Evolutionary conservation across 306 rosid genomes (phyloP).

Genomic region (Castanea crenata): DNA sequence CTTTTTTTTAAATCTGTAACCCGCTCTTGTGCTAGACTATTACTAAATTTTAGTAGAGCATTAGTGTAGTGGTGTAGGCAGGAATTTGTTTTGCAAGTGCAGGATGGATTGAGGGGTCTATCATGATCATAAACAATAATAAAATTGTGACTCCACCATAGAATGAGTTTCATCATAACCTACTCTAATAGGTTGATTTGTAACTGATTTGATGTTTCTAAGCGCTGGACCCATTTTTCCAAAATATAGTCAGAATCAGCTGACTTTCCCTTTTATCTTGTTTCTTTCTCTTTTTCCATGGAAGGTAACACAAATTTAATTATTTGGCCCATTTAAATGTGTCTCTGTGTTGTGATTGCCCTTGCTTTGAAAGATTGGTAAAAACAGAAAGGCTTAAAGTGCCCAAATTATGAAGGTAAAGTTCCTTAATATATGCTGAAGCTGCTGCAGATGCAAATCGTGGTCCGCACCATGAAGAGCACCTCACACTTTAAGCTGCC

Average conservation of each 20-base stretch:
- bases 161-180: background rate
- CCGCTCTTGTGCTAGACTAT: background rate
- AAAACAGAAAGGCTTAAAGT: background rate
- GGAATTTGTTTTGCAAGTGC: background rate
- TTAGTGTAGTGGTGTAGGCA: background rate
- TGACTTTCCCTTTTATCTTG: background rate
- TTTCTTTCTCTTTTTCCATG: background rate
- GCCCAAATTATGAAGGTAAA: background rate
- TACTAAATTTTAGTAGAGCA: background rate
- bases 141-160: background rate
- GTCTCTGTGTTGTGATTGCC: background rate
- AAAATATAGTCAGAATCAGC: background rate
- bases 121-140: background rate
- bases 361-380: background rate
- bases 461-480: background rate
- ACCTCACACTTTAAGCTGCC: constrained; percentile 31
- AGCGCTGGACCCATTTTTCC: background rate
- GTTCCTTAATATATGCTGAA: constrained; percentile 9
- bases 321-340: background rate
- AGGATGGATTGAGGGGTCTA: background rate
- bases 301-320: background rate
- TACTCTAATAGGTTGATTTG: background rate
- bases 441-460: constrained; percentile 27
- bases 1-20: background rate
- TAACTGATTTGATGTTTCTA: background rate